Conservation (phyloP, 805 yeast genomes). For the Barnettozyma sp. region DNA sequence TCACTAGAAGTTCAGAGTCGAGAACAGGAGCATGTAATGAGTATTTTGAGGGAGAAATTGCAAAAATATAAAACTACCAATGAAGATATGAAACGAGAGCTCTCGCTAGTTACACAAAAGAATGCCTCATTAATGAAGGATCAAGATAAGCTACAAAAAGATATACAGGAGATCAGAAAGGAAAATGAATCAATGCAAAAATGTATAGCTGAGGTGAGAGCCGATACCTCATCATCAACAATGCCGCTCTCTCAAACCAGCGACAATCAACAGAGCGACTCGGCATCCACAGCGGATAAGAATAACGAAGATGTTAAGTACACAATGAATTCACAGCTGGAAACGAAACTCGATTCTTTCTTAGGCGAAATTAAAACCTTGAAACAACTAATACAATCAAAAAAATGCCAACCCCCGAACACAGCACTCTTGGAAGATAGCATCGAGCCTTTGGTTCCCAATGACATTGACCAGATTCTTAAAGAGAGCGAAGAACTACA, state of each 20-base stretch:
- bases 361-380: background rate
- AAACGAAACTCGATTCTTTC: background rate
- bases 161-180: background rate
- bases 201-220: no score
- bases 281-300: background rate
- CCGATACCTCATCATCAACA: background rate
- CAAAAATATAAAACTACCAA: conserved; percentile 1
- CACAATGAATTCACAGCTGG: background rate
- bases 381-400: background rate
- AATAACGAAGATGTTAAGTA: background rate
- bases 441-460: background rate
- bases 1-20: background rate
- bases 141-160: background rate
- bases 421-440: background rate
- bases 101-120: background rate
- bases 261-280: no score
- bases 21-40: background rate
- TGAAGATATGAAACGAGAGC: background rate
- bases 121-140: background rate
- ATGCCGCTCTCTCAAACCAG: background rate
- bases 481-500: conserved; percentile 1
- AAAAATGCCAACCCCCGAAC: background rate
- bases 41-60: background rate
- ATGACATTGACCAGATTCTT: background rate
- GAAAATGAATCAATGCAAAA: background rate